Evolutionary conservation across 78 protist genomes (phyloP), one percentile per base, ranked within the genome.

Genomic region (Protostelium mycophagum): DNA sequence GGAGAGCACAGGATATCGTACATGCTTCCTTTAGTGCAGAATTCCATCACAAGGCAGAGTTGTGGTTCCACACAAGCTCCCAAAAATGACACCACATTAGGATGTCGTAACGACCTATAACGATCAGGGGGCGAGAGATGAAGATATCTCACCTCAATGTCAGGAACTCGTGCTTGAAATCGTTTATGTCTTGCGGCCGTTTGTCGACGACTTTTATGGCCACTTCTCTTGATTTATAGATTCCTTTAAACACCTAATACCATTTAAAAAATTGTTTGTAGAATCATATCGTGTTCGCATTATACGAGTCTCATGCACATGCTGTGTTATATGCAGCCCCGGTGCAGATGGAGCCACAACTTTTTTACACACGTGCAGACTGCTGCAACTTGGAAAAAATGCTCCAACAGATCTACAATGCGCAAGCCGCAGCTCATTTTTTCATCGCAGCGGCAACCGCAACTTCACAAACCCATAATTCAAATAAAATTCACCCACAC

Each of bases 41-140:
- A 90, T 51, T 93, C 95, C 95, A 93, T 93, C 29, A 93, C 95
- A 5, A 93, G 88, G 63, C 94, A 92, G 38, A 92, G 35, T 36
- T 93, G 88, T 36, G 90, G 91, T 38, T 93, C 89, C n/a, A 93
- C 83, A 28, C 88, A 91, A 37, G 95, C 95, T 34, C 95, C 95
- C 83, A 83, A 85, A 37, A 93, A 89, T 83, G 89, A 38, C 35
- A 89, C 92, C 83, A 93, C 91, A 63, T 90, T 88, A 16, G 89
- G 90, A 85, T 91, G 86, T 34, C 63, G 89, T 0, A 93, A 39
- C 85, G 91, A n/a, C 86, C 96, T 89, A 89, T n/a, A 16, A 16
- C 31, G 73, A 25, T 51, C 16, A 51, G 16, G 73, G 73, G 5
- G 5, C 73, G 16, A 51, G 73, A 25, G 73, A 51, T 51, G 73